Percentiles rank a stretch among this genome's conserved stretches.
These are phyloP conservation scores for Septoria linicola DNA, from an alignment of 2,329 filamentous ascomycete species.

Conservation along the genomic window DNA sequence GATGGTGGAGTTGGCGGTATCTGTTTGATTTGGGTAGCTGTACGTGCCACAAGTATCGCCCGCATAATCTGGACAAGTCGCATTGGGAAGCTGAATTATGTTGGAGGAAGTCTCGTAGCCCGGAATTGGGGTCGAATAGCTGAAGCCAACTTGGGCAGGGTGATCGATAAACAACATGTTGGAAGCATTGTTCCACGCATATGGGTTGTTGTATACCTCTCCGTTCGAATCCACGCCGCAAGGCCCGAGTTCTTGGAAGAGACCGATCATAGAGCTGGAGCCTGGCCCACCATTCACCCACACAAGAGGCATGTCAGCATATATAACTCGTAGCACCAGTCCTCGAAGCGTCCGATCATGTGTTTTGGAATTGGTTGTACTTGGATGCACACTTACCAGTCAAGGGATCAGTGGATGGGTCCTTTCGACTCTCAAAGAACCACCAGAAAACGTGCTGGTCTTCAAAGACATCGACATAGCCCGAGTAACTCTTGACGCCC, in stretches of 20 bases:
- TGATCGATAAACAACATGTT: slow-evolving; percentile 73
- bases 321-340: too few relatives aligned
- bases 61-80: slow-evolving; percentile 26
- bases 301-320: too few relatives aligned
- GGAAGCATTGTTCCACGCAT: slow-evolving; percentile 62
- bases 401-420: slow-evolving; percentile 54
- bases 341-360: too few relatives aligned
- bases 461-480: slow-evolving; percentile 36
- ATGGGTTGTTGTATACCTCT: slow-evolving; percentile 58
- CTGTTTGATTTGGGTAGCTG: slow-evolving; percentile 50
- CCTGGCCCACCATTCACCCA: slow-evolving; percentile 64
- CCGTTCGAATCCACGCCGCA: slow-evolving; percentile 46
- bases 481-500: slow-evolving; percentile 52
- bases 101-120: slow-evolving; percentile 39
- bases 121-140: slow-evolving; percentile 50
- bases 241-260: slow-evolving; percentile 52
- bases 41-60: slow-evolving; percentile 54
- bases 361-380: too few relatives aligned
- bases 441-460: slow-evolving; percentile 60
- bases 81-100: slow-evolving; percentile 40
- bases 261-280: slow-evolving; percentile 57
- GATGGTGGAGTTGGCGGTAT: slow-evolving; percentile 55
- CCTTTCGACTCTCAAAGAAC: slow-evolving; percentile 60
- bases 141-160: slow-evolving; percentile 60
- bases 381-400: too few relatives aligned